A percentile compares a stretch with the other conserved stretches of the same genome.
Evolutionary conservation across 2,329 filamentous ascomycete genomes (phyloP).

Genomic region (Cercospora janseana): DNA sequence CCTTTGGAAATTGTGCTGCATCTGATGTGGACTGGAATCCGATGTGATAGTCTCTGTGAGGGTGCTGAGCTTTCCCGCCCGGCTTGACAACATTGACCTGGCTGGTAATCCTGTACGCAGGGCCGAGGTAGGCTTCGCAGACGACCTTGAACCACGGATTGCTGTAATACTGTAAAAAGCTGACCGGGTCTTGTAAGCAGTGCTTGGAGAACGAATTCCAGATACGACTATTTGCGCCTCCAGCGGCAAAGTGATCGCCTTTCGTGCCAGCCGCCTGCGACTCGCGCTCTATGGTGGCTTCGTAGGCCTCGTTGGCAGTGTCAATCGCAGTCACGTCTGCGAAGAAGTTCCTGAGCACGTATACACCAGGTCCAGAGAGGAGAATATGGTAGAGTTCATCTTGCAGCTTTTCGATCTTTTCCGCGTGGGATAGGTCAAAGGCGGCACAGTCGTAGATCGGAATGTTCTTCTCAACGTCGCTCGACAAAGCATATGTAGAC

Average conservation of each 20-base stretch:
- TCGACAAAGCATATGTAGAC: conserved; percentile 51
- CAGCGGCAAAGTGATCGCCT: conserved; percentile 61
- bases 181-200: conserved; percentile 50
- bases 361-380: conserved; percentile 57
- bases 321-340: conserved; percentile 45
- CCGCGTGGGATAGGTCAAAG: conserved; percentile 38
- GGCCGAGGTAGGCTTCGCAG: conserved; percentile 58
- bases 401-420: conserved; percentile 47
- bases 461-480: conserved; percentile 50
- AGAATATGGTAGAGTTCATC: conserved; percentile 62
- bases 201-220: conserved; percentile 68
- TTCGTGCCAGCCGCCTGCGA: conserved; percentile 38
- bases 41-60: conserved; percentile 63
- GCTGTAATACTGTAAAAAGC: conserved; percentile 58
- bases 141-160: conserved; percentile 59
- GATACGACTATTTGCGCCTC: conserved; percentile 59
- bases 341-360: conserved; percentile 57
- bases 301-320: conserved; percentile 50
- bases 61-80: conserved; percentile 56
- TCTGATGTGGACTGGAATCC: conserved; percentile 57
- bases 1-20: conserved; percentile 51
- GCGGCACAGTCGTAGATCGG: conserved; percentile 54
- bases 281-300: conserved; percentile 51
- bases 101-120: conserved; percentile 58
- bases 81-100: conserved; percentile 64